phyloP scores from a whole-genome alignment of 768 basidiomycete species.

The Lentinula edodes region DNA sequence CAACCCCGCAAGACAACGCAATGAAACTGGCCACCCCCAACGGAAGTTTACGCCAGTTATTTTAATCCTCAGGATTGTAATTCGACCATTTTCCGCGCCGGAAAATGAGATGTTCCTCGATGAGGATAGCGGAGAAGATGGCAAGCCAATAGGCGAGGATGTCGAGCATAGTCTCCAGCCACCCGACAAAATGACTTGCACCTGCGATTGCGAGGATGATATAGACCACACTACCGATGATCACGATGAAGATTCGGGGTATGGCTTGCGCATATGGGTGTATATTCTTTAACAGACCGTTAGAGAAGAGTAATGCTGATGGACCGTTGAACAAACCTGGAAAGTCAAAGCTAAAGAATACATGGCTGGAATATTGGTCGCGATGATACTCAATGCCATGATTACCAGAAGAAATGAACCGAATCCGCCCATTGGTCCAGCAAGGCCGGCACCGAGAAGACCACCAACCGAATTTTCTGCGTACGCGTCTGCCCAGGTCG shows the following conservation, averaged over 20 bases:
- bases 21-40: slow-evolving; percentile 28
- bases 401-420: slow-evolving; percentile 54
- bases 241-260: slow-evolving; percentile 28
- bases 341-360: slow-evolving; percentile 55
- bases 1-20: slow-evolving; percentile 24
- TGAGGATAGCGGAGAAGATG: slow-evolving; percentile 37
- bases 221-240: slow-evolving; percentile 9
- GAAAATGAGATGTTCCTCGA: slow-evolving; percentile 46
- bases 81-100: slow-evolving; percentile 22
- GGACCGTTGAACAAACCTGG: slow-evolving; percentile 21
- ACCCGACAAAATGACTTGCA: slow-evolving; percentile 33
- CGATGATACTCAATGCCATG: slow-evolving; percentile 40
- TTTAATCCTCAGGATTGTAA: slow-evolving; percentile 29
- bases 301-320: not conserved
- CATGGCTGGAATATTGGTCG: slow-evolving; percentile 18
- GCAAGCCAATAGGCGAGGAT: slow-evolving; percentile 43
- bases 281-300: slow-evolving; percentile 29
- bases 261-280: slow-evolving; percentile 26
- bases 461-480: slow-evolving; percentile 23
- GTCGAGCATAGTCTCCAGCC: slow-evolving; percentile 35
- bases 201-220: slow-evolving; percentile 22
- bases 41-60: slow-evolving; percentile 24
- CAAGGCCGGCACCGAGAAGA: slow-evolving; percentile 38
- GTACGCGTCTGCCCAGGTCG: slow-evolving; percentile 39
- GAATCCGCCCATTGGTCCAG: slow-evolving; percentile 40